Evolutionary conservation across 352 stramenopile species (phyloP).

Genomic region (Phytophthora syringae): DNA sequence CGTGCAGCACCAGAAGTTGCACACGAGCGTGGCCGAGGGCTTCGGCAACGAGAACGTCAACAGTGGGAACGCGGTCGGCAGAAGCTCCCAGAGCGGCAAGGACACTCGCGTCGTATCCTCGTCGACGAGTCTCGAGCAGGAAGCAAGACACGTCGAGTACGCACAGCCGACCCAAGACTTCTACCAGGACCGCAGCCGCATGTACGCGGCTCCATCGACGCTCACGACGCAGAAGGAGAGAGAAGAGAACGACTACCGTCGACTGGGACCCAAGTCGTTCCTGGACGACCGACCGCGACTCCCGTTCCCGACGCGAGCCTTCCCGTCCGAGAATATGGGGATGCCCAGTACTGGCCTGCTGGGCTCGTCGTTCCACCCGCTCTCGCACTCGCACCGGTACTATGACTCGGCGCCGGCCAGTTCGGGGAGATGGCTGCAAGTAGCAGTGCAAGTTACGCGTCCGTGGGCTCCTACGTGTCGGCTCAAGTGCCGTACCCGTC

Average conservation of each 20-base stretch:
- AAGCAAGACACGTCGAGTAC: conserved; percentile 18
- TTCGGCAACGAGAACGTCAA: conserved; percentile 25
- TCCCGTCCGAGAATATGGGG: conserved; percentile 55
- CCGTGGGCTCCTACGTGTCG: conserved; percentile 23
- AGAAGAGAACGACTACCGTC: conserved; percentile 41
- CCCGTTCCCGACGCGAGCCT: conserved; percentile 64
- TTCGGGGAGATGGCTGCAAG: conserved; percentile 29
- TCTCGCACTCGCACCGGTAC: conserved; percentile 44
- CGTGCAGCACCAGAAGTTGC: conserved; percentile 73
- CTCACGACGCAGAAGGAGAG: conserved; percentile 38
- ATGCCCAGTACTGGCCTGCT: conserved; percentile 30
- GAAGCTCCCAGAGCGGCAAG: conserved; percentile 18
- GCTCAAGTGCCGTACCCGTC: conserved; percentile 40
- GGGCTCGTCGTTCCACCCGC: conserved; percentile 48
- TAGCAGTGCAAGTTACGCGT: conserved; percentile 21
- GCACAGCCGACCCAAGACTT: conserved; percentile 33
- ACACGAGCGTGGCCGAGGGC: conserved; percentile 39
- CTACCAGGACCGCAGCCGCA: conserved; percentile 42
- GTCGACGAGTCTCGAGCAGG: not conserved
- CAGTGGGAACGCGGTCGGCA: conserved; percentile 23
- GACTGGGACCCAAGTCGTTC: conserved; percentile 34
- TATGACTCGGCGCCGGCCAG: conserved; percentile 31
- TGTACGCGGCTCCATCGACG: conserved; percentile 23
- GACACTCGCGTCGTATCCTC: conserved; percentile 6
- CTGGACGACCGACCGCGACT: conserved; percentile 54